Percentiles rank a stretch among this genome's conserved stretches.
Evolutionary conservation across 2,329 filamentous ascomycete genomes (phyloP).

Genomic region (Fusarium protoensiforme): DNA sequence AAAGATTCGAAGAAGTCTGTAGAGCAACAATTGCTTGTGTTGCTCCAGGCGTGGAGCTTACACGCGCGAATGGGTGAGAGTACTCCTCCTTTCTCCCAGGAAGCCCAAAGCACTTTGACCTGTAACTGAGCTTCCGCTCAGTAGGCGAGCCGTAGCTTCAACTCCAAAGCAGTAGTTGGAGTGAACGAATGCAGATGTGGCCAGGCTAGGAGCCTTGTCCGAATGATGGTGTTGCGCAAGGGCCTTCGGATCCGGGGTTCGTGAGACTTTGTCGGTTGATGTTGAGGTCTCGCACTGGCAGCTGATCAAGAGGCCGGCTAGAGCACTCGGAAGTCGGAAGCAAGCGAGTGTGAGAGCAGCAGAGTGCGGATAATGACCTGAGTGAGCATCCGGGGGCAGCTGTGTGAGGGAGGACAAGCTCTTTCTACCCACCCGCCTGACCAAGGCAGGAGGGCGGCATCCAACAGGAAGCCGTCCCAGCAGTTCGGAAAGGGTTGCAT

Average conservation of each 20-base stretch:
- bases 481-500: slow-evolving; percentile 22
- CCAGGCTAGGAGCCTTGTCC: background rate
- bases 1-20: background rate
- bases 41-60: background rate
- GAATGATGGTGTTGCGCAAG: background rate
- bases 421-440: slow-evolving; percentile 25
- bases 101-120: background rate
- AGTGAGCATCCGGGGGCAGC: background rate
- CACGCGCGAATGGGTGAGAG: background rate
- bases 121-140: background rate
- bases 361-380: background rate
- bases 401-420: background rate
- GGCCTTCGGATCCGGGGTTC: background rate
- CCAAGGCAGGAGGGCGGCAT: background rate
- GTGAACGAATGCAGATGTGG: background rate
- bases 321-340: background rate
- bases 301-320: background rate
- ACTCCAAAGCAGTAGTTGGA: background rate
- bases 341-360: background rate
- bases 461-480: slow-evolving; percentile 33
- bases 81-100: background rate
- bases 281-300: background rate
- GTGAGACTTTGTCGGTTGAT: background rate
- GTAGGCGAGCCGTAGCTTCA: background rate
- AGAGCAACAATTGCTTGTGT: background rate